phyloP scores from a whole-genome alignment of 108 stramenopile species.

The Nannochloropsis oceanica region DNA sequence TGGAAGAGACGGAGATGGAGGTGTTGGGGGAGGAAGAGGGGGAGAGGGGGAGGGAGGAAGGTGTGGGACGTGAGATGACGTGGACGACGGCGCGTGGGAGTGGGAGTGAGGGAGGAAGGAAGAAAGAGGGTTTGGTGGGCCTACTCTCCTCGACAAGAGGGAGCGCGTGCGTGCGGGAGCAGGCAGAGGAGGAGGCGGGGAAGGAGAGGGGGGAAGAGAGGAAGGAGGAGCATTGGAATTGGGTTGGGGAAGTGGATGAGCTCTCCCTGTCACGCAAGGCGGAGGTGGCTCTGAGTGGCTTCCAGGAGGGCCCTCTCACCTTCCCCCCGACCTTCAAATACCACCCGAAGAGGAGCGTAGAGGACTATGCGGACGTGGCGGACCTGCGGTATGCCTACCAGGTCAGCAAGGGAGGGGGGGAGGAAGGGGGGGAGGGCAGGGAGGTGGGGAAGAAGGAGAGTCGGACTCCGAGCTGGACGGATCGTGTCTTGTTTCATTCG shows the following conservation, averaged over 20 bases:
- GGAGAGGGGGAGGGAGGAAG: neutral
- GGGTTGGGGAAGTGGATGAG: neutral
- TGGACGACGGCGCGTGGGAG: too few relatives aligned
- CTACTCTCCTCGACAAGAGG: too few relatives aligned
- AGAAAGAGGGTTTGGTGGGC: too few relatives aligned
- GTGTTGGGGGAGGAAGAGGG: neutral
- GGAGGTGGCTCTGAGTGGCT: neutral
- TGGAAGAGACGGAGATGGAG: neutral
- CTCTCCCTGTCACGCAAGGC: neutral
- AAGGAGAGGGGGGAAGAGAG: neutral
- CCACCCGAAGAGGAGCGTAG: neutral
- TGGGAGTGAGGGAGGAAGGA: too few relatives aligned
- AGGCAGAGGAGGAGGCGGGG: neutral
- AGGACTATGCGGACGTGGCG: neutral
- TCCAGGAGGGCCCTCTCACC: neutral
- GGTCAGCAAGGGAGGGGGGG: neutral
- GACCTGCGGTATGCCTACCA: neutral
- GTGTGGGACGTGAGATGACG: too few relatives aligned
- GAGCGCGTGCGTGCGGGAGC: too few relatives aligned
- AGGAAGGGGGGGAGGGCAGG: neutral
- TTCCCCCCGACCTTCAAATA: neutral
- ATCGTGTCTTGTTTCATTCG: neutral
- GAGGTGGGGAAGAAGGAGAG: neutral
- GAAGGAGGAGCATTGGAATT: neutral
- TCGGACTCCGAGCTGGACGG: neutral